Conservation (phyloP, 805 yeast species). For the Metschnikowia reukaufii region DNA sequence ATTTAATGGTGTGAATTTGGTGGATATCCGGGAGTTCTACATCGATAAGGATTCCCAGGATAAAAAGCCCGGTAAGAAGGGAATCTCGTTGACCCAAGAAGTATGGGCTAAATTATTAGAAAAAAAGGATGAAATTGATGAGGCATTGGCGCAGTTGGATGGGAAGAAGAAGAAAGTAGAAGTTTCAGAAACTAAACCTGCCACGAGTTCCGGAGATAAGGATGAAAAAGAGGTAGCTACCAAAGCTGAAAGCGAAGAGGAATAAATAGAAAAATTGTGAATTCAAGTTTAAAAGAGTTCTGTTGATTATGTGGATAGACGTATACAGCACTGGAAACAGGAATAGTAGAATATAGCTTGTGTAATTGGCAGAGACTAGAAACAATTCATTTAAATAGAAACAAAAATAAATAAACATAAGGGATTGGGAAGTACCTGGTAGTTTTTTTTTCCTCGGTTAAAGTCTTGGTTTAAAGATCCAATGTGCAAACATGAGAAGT, state of each 20-base stretch:
- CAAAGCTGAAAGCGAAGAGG: background rate
- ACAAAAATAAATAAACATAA: no score
- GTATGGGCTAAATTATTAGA: constrained; percentile 53
- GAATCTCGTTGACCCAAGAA: constrained; percentile 58
- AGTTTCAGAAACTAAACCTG: background rate
- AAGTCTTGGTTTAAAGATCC: no score
- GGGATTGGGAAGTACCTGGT: no score
- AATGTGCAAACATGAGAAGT: no score
- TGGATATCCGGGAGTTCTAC: constrained; percentile 86
- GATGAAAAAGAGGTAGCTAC: background rate
- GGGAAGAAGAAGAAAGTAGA: constrained; percentile 20
- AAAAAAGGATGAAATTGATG: constrained; percentile 46
- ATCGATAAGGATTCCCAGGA: constrained; percentile 53
- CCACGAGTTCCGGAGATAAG: background rate
- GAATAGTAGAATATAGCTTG: no score
- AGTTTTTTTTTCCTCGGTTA: no score
- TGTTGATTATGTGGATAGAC: no score
- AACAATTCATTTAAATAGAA: no score
- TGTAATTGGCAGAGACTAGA: no score
- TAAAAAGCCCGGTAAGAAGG: constrained; percentile 79
- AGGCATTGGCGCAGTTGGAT: constrained; percentile 45
- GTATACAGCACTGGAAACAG: no score
- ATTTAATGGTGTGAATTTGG: constrained; percentile 63
- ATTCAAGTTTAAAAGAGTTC: no score
- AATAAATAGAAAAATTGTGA: background rate